These are phyloP conservation scores for Racocetra persica DNA, from an alignment of 371 early-diverging fungal species.

Conservation along the genomic window DNA sequence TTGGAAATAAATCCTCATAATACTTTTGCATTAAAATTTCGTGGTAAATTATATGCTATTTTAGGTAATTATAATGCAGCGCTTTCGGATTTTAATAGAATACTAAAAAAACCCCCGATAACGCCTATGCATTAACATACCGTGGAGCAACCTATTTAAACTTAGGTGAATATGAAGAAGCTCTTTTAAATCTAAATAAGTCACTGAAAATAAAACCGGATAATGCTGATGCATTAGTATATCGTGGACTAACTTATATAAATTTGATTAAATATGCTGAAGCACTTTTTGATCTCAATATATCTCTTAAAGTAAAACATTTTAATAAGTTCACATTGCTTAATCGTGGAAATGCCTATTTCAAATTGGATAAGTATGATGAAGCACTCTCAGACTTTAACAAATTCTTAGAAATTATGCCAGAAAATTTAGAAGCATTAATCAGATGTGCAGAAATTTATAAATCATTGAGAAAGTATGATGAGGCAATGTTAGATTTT, in stretches of 20 bases:
- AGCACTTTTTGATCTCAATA: slow-evolving; percentile 20
- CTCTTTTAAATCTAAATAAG: slow-evolving; percentile 22
- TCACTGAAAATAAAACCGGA: background rate
- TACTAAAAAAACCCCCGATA: background rate
- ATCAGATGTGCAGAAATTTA: background rate
- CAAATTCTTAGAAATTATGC: background rate
- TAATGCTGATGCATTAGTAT: slow-evolving; percentile 24
- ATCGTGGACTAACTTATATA: background rate
- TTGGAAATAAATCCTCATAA: background rate
- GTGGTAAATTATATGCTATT: background rate
- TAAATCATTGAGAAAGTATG: background rate
- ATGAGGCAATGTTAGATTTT: slow-evolving; percentile 8
- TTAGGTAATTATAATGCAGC: background rate
- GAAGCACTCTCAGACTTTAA: slow-evolving; percentile 34
- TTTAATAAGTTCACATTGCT: background rate
- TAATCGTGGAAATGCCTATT: background rate
- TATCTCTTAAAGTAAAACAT: background rate
- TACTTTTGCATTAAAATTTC: background rate
- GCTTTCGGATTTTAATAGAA: slow-evolving; percentile 17
- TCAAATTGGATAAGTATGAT: background rate
- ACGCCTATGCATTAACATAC: background rate
- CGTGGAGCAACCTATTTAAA: slow-evolving; percentile 3
- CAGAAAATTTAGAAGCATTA: background rate
- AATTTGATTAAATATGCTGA: background rate
- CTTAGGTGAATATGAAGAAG: slow-evolving; percentile 4